phyloP scores from a whole-genome alignment of 2,329 filamentous ascomycete genomes.

The Epichloe festucae region DNA sequence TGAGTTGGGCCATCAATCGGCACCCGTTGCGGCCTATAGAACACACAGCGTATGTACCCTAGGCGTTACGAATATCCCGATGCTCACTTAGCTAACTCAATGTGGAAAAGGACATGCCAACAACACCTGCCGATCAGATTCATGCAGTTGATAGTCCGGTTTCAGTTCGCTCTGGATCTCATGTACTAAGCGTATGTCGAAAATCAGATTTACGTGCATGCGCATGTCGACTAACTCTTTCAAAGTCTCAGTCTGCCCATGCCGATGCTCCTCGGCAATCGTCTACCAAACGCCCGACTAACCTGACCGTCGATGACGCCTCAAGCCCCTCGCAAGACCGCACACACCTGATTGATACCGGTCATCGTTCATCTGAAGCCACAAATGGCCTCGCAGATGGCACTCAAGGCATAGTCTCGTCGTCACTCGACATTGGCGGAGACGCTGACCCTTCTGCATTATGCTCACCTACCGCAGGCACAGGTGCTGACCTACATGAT shows the following conservation, averaged over 20 bases:
- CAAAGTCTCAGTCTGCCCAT: not conserved
- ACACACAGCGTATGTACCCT: not conserved
- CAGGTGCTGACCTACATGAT: not conserved
- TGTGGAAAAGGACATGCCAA: not conserved
- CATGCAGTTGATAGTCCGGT: not conserved
- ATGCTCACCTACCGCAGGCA: not conserved
- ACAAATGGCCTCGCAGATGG: not conserved
- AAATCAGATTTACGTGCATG: not conserved
- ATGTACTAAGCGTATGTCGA: not conserved
- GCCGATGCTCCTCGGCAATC: not conserved
- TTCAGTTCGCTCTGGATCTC: not conserved
- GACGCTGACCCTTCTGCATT: not conserved
- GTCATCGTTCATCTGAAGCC: not conserved
- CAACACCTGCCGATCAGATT: conserved; percentile 1
- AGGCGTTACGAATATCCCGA: not conserved
- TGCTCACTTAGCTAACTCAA: not conserved
- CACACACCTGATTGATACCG: not conserved
- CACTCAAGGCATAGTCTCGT: not conserved
- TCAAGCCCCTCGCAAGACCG: not conserved
- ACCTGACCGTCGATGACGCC: not conserved
- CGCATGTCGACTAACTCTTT: not conserved
- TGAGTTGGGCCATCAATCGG: not conserved
- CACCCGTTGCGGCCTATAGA: not conserved
- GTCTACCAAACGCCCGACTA: not conserved
- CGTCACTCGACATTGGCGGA: not conserved